Evolutionary conservation across 345 rosid genomes (phyloP).

Genomic region (Clausena lansium): DNA sequence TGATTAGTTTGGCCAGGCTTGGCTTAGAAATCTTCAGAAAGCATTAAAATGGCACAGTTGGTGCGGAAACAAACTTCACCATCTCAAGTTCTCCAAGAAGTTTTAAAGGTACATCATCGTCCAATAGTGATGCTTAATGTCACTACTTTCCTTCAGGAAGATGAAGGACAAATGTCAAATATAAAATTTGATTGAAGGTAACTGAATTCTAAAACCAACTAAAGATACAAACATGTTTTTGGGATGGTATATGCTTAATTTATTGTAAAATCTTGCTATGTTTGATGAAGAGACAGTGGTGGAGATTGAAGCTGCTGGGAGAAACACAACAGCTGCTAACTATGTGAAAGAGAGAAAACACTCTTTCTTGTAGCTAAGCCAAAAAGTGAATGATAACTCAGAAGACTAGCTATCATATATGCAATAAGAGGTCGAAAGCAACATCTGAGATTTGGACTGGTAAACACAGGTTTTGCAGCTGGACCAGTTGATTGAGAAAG

Average conservation of each 20-base stretch:
- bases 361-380: not conserved
- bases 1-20: slow-evolving; percentile 15
- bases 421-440: not conserved
- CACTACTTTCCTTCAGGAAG: not conserved
- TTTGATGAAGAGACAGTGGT: not conserved
- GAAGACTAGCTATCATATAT: not conserved
- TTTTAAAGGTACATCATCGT: not conserved
- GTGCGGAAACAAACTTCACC: not conserved
- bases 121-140: not conserved
- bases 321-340: not conserved
- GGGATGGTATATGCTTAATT: not conserved
- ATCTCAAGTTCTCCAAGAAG: too few species aligned
- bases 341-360: not conserved
- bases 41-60: not conserved
- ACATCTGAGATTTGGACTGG: not conserved
- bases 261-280: not conserved
- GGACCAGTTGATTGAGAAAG: not conserved
- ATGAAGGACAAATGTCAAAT: not conserved
- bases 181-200: not conserved
- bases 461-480: not conserved
- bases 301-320: not conserved
- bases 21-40: not conserved
- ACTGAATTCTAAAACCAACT: not conserved
- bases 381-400: not conserved
- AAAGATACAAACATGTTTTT: not conserved